Base-by-base conservation (phyloP, 2,329 filamentous ascomycete species). In the Verticillium albo-atrum region DNA sequence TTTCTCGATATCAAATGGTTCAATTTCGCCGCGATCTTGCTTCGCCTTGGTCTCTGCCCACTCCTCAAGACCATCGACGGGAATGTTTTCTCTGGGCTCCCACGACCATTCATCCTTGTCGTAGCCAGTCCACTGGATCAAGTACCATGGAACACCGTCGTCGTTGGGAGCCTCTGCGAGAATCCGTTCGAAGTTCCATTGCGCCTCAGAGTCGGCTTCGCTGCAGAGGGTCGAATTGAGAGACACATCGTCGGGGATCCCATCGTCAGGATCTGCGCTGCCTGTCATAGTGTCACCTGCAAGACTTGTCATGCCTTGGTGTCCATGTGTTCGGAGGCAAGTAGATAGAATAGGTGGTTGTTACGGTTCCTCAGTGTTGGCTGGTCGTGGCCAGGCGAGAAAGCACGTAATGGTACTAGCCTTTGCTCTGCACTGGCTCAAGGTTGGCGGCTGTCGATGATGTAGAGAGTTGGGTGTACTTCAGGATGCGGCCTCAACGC, bases 141-240 rank as follows among this genome's bases (percentile, higher is more conserved):
- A 68, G 60, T 72, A 79, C 52, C 62, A 64, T 2, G 58, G 58
- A 25, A 61, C 54, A 3, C 68, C 70, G 3, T 67, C 60, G 3
- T 72, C 60, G 4, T 64, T 57, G 12, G 10, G 32, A 34, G 71
- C 73, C 62, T 85, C 78, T 0, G 79, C 78, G 6, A 87, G 71
- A 47, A 89, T 79, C 12, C 72, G 70, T 47, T 82, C 79, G 6
- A 87, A 78, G 6, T 72, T 68, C 68, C 80, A 87, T 61, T 81
- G 79, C 5, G 76, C 70, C 17, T 78, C 72, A 10, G 74, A 69
- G 3, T 78, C 75, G 37, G 64, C 57, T 6, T 67, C 64, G 23
- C 71, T 68, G 15, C 68, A 68, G 12, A 71, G 61, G 3, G 74
- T 73, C 10, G 75, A 77, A 3, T 70, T 65, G 27, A 74, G 25